Percentiles rank a stretch among this genome's conserved stretches.
Conservation (phyloP, 2,329 filamentous ascomycete species). For the Bipolaris gigantea region DNA sequence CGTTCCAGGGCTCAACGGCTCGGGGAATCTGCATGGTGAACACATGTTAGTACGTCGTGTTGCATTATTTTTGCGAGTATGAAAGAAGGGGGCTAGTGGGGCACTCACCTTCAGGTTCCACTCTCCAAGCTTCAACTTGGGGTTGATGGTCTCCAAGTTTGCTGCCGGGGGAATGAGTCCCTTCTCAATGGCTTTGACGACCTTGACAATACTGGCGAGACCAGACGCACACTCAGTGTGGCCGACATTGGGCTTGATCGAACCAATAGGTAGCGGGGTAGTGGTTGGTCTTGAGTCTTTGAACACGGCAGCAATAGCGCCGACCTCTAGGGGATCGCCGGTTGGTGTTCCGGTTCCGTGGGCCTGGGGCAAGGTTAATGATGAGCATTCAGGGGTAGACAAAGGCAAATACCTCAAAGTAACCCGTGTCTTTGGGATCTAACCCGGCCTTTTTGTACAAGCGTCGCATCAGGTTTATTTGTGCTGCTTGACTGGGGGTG, state of each 20-base stretch:
- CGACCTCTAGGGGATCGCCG: neutral
- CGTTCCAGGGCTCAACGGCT: neutral
- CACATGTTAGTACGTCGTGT: neutral
- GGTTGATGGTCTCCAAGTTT: neutral
- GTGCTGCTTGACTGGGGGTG: slow-evolving; percentile 34
- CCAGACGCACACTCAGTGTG: slow-evolving; percentile 27
- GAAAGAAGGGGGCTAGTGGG: neutral
- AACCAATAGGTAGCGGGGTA: slow-evolving; percentile 1
- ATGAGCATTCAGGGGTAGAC: neutral
- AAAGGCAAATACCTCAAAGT: neutral
- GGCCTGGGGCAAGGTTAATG: neutral
- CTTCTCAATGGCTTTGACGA: slow-evolving; percentile 38
- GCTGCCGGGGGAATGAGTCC: slow-evolving; percentile 27
- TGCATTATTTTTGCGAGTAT: neutral
- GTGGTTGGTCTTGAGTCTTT: neutral
- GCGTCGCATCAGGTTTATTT: slow-evolving; percentile 12
- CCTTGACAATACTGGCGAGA: slow-evolving; percentile 27
- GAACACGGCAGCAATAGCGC: neutral
- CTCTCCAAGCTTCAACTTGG: slow-evolving; percentile 13
- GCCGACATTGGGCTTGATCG: slow-evolving; percentile 33
- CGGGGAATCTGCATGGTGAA: neutral
- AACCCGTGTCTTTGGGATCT: slow-evolving; percentile 3
- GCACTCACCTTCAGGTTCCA: slow-evolving; percentile 8
- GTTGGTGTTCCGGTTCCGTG: neutral
- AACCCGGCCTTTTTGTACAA: neutral